Base-by-base conservation (phyloP, 2,329 filamentous ascomycete genomes). In the Ceratocystis ficicola region DNA sequence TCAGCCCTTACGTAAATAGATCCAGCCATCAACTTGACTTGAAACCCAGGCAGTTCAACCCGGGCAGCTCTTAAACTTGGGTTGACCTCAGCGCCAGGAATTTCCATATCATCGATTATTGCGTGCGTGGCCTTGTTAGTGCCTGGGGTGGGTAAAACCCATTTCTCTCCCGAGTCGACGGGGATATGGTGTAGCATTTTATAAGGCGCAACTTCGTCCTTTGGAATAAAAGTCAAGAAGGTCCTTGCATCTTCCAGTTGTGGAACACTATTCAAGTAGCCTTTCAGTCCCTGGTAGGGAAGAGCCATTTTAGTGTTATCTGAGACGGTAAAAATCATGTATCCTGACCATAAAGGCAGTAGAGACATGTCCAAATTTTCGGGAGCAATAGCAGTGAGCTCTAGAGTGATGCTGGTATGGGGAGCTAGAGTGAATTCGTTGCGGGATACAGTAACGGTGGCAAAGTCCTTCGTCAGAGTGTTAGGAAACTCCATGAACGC, bases 331-430 rank as follows among this genome's bases (percentile, higher is more conserved):
- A 79, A 70, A 12, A 75, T 72, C 60, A 79, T 71, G 71, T 74
- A 78, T 25, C 78, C 78, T 20, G 75, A 75, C 71, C 78, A 79
- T 6, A 79, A 72, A 3, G 77, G 77, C 25, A 78, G 69, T 4
- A 71, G 72, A 0, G 68, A 69, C 5, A 68, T 67, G 48, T 75
- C 70, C 7, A 76, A 68, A 15, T 70, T 70, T 1, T 62, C 44
- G 1, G 74, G 73, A 3, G 71, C 71, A 12, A 72, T 74, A 6
- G 76, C 74, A 4, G 70, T 70, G 55, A 73, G 70, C 2, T 68
- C 71, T 36, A 76, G 69, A 1, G 69, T 70, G 30, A 75, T 70
- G 12, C 71, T 68, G 20, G 64, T 57, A 7, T 62, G 69, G 2
- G 68, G 64, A 2, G 57, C 48, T 63, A 72, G 78, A 0, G 76